Percentiles rank a stretch among this genome's conserved stretches.
These are phyloP conservation scores for Sporisorium exsertum DNA, from an alignment of 1,284 basidiomycete genomes.

Conservation along the genomic window DNA sequence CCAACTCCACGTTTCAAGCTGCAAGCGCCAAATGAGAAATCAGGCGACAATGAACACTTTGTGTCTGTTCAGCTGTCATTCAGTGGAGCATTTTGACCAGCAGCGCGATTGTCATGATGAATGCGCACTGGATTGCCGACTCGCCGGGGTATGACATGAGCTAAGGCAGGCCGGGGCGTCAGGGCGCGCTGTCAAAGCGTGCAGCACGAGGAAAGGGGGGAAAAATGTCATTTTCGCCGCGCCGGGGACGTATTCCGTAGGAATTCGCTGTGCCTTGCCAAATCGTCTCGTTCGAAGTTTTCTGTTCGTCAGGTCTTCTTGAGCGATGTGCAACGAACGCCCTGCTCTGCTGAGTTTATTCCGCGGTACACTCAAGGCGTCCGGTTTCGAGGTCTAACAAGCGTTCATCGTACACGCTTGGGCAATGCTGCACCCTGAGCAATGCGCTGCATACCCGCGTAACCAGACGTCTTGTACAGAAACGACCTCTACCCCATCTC, in stretches of 20 bases:
- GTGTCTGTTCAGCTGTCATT: not conserved
- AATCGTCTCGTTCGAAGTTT: not conserved
- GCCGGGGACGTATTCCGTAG: not conserved
- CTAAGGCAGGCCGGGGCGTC: not conserved
- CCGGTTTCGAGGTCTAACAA: too few relatives aligned
- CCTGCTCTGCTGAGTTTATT: too few relatives aligned
- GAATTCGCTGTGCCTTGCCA: not conserved
- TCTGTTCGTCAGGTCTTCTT: not conserved
- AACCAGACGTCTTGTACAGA: too few relatives aligned
- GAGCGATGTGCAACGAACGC: too few relatives aligned
- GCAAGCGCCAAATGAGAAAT: not conserved
- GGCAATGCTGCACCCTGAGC: not conserved
- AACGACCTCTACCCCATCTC: too few relatives aligned
- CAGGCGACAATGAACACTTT: conserved; percentile 2
- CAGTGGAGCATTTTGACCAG: not conserved
- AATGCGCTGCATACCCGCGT: too few relatives aligned
- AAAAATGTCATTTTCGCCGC: too few relatives aligned
- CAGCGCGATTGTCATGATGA: not conserved
- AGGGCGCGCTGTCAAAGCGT: not conserved
- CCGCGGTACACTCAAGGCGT: not conserved
- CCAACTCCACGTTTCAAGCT: not conserved
- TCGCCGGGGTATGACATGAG: not conserved
- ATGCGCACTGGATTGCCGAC: not conserved
- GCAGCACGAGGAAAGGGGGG: not conserved
- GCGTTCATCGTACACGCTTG: not conserved